A percentile compares a stretch with the other conserved stretches of the same genome.
phyloP scores from a whole-genome alignment of 164 flowering plant genomes.

The Platanus orientalis region DNA sequence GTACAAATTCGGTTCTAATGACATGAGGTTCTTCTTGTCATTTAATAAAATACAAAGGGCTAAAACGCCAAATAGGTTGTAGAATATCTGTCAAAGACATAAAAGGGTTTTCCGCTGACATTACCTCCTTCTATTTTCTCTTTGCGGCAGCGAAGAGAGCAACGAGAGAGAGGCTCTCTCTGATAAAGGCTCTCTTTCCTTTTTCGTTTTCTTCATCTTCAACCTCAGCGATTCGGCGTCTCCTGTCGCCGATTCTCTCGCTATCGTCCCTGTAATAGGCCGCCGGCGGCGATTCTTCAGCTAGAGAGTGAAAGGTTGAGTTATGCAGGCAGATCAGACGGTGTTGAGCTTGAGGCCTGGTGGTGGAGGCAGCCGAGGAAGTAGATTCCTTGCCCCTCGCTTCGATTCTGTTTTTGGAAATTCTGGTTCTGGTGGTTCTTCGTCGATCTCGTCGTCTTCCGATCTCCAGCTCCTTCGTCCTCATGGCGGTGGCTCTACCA shows the following conservation, averaged over 20 bases:
- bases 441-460: constrained; percentile 25
- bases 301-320: constrained; percentile 24
- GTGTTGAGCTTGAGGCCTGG: constrained; percentile 92
- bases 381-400: constrained; percentile 52
- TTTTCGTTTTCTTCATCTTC: background rate
- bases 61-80: too few relatives aligned
- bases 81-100: too few relatives aligned
- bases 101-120: constrained; percentile 3
- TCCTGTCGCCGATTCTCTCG: background rate
- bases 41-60: too few relatives aligned
- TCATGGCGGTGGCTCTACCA: constrained; percentile 30
- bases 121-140: constrained; percentile 3
- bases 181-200: background rate
- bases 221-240: background rate
- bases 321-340: constrained; percentile 95
- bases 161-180: background rate
- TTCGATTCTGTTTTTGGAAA: constrained; percentile 42
- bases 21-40: too few relatives aligned
- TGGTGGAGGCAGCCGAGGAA: constrained; percentile 67
- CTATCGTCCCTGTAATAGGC: background rate
- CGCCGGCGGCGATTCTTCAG: constrained; percentile 10
- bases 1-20: too few relatives aligned
- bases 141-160: constrained; percentile 15
- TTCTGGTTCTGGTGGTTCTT: constrained; percentile 19
- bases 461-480: constrained; percentile 41